phyloP scores from a whole-genome alignment of 2,329 filamentous ascomycete genomes.

The Colletotrichum chrysophilum region DNA sequence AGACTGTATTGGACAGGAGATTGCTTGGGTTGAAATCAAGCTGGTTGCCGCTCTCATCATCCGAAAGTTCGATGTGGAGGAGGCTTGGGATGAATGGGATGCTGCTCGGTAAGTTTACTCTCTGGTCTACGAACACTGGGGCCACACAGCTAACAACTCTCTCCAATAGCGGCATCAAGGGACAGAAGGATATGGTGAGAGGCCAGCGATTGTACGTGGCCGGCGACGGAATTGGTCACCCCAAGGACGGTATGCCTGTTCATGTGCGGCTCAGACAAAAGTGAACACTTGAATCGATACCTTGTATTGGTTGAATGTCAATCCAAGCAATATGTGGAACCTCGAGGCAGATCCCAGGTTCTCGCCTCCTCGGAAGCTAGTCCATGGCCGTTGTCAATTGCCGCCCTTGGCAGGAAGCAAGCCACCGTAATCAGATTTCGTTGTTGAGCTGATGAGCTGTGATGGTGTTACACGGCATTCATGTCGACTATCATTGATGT shows the following conservation, averaged over 20 bases:
- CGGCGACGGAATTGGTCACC: constrained; percentile 32
- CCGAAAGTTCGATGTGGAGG: constrained; percentile 1
- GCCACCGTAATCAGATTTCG: background rate
- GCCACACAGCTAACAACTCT: background rate
- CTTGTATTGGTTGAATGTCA: background rate
- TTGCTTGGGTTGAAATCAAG: constrained; percentile 59
- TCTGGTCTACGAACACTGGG: background rate
- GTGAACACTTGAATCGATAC: background rate
- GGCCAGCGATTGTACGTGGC: constrained; percentile 35
- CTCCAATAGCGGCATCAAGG: constrained; percentile 14
- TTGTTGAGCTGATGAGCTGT: background rate
- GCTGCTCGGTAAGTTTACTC: constrained; percentile 30
- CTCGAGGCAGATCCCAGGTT: background rate
- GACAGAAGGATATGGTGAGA: constrained; percentile 29
- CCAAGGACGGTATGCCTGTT: constrained; percentile 42
- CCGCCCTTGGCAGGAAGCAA: background rate
- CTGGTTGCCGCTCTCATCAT: constrained; percentile 27
- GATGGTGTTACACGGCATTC: background rate
- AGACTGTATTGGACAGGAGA: constrained; percentile 61
- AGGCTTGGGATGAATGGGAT: constrained; percentile 44
- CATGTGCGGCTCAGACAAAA: constrained; percentile 30
- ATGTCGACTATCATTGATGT: background rate
- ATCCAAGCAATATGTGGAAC: background rate
- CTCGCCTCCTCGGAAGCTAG: background rate
- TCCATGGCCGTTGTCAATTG: background rate